These are phyloP conservation scores for Chalciporus pseudorubinellus DNA, from an alignment of 768 basidiomycete species.

Conservation along the genomic window DNA sequence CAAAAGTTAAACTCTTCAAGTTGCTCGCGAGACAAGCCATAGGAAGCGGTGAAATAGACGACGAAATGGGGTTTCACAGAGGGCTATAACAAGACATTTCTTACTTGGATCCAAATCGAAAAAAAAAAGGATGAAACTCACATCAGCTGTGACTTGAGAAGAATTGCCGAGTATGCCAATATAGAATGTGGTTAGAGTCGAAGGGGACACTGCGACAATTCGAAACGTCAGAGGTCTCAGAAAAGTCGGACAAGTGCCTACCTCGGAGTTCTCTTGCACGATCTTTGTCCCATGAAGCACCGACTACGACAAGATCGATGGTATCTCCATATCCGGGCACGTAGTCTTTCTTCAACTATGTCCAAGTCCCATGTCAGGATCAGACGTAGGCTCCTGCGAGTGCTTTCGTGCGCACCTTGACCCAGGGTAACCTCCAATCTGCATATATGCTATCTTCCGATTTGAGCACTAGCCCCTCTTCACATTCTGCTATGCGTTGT, in stretches of 20 bases:
- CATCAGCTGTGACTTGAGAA: conserved; percentile 38
- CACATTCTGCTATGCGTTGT: conserved; percentile 44
- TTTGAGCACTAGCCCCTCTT: conserved; percentile 81
- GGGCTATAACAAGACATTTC: conserved; percentile 33
- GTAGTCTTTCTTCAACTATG: conserved; percentile 77
- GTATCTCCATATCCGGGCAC: conserved; percentile 82
- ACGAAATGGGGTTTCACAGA: conserved; percentile 57
- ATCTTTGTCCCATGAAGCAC: conserved; percentile 75
- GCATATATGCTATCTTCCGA: conserved; percentile 67
- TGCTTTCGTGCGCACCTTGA: conserved; percentile 50
- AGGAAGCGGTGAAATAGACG: conserved; percentile 72
- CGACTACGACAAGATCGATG: conserved; percentile 75
- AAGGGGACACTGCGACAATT: conserved; percentile 55
- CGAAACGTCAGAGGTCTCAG: background rate
- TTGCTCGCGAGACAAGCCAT: conserved; percentile 64
- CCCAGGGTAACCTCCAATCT: conserved; percentile 66
- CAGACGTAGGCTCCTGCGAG: conserved; percentile 12
- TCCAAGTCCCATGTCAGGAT: background rate
- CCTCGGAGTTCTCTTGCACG: conserved; percentile 76
- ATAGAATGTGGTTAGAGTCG: conserved; percentile 76
- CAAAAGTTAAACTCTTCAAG: conserved; percentile 73
- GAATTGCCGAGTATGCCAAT: conserved; percentile 63
- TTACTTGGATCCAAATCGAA: background rate
- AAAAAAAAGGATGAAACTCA: conserved; percentile 22
- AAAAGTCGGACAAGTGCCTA: conserved; percentile 26